A percentile compares a stretch with the other conserved stretches of the same genome.
Evolutionary conservation across 108 stramenopile genomes (phyloP).

Genomic region (Craspedostauros australis): DNA sequence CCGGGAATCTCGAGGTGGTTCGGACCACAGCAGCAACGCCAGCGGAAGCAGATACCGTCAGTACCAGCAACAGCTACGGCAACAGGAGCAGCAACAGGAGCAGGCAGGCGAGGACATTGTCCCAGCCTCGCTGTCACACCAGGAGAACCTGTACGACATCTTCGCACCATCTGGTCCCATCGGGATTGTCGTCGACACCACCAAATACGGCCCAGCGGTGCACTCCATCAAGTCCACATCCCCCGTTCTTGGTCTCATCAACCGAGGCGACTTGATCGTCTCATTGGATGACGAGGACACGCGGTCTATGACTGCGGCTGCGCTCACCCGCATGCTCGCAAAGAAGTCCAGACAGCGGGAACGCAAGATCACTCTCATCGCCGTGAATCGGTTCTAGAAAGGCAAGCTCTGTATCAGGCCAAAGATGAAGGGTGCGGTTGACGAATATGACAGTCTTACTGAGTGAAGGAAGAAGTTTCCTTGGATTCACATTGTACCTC

Average conservation of each 20-base stretch:
- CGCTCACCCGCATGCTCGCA: conserved; percentile 77
- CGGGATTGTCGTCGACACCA: conserved; percentile 81
- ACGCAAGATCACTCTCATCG: conserved; percentile 66
- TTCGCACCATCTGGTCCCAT: conserved; percentile 76
- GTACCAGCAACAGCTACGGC: too few species aligned
- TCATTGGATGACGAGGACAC: conserved; percentile 76
- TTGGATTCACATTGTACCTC: too few species aligned
- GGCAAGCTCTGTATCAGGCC: too few species aligned
- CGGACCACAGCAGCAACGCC: too few species aligned
- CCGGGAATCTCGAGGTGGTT: too few species aligned
- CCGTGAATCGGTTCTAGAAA: conserved; percentile 11
- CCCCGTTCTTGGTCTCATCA: conserved; percentile 65
- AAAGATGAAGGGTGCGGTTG: too few species aligned
- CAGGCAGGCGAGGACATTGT: not conserved
- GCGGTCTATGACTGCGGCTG: conserved; percentile 67
- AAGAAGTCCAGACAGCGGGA: conserved; percentile 52
- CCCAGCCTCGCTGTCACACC: conserved; percentile 2
- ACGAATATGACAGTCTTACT: too few species aligned
- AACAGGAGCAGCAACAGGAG: not conserved
- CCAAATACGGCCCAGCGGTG: conserved; percentile 65
- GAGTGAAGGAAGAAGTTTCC: too few species aligned
- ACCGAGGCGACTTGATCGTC: conserved; percentile 75
- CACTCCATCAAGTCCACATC: conserved; percentile 73
- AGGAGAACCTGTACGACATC: conserved; percentile 44
- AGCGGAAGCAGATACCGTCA: too few species aligned